Base-by-base conservation (phyloP, 2,329 filamentous ascomycete species). In the Ploettnerulaceae sp. region DNA sequence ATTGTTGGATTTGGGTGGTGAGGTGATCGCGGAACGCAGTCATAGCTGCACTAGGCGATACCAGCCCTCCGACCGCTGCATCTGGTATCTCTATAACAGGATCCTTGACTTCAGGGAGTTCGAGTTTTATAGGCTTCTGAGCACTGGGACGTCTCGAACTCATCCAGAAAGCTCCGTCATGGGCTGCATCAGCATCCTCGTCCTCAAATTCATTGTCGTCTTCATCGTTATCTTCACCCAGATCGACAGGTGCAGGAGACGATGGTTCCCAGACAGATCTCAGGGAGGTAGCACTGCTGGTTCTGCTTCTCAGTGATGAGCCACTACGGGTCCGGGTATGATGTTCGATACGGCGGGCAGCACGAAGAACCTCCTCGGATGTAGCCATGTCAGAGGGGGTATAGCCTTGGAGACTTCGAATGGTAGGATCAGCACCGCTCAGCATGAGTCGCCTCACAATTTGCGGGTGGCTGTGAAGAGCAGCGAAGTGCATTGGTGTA, bases 401-500 rank as follows among this genome's bases (percentile, higher is more conserved):
- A 52, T 85, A 81, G 17, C 84, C 84, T 40, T 81, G 81, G 36
- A 86, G 67, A 60, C 81, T 90, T 55, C 81, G 75, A 49, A 86
- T 72, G 34, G 75, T 81, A 24, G 84, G 78, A 65, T 89, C 83
- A 2, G 86, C 86, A 29, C 86, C 85, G 31, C 79, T 77, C 18
- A 85, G 72, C 55, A 90, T 81, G 48, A 95, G 74, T 11, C 84
- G 79, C 49, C 84, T 77, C 11, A 91, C 82, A 55, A 93, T 88
- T 61, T 89, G 82, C 8, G 79, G 70, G 60, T 89, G 82, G 52
- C 83, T 79, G 64, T 86, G 83, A 60, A 94, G 76, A 20, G 85
- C 82, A 15, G 89, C 88, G 61, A 91, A 88, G 64, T 94, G 87
- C 69, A 94, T 75, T 11, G 89, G 81, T 4, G 86, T 89, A 65